A percentile compares a stretch with the other conserved stretches of the same genome.
These are phyloP conservation scores for Epichloe sp. DNA, from an alignment of 2,329 filamentous ascomycete genomes.

Conservation along the genomic window DNA sequence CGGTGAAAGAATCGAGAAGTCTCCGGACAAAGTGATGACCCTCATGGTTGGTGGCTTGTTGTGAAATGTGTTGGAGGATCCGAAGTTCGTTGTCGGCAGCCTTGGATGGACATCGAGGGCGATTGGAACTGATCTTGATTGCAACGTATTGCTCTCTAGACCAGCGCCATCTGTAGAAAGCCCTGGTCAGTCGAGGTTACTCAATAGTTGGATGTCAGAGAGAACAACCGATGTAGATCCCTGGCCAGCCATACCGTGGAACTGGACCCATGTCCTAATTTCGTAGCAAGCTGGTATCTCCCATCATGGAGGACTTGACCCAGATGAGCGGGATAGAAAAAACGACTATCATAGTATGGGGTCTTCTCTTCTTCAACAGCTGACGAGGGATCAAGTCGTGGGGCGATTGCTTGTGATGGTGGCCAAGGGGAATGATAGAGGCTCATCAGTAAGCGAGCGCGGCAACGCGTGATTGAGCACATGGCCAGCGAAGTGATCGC, in stretches of 20 bases:
- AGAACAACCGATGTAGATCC: slow-evolving; percentile 8
- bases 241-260: slow-evolving; percentile 14
- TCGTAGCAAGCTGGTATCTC: slow-evolving; percentile 11
- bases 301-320: slow-evolving; percentile 3
- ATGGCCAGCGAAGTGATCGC: too few species aligned
- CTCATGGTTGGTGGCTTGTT: slow-evolving; percentile 5
- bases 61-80: slow-evolving; percentile 8
- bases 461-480: too few species aligned
- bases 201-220: background rate
- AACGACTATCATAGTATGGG: too few species aligned
- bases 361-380: background rate
- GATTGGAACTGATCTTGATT: slow-evolving; percentile 10
- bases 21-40: slow-evolving; percentile 12
- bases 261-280: slow-evolving; percentile 10
- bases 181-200: background rate
- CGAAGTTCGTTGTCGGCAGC: slow-evolving; percentile 1
- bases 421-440: background rate
- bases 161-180: slow-evolving; percentile 11
- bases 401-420: slow-evolving; percentile 3
- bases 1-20: slow-evolving; percentile 7
- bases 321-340: too few species aligned
- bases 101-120: background rate
- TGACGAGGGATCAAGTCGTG: slow-evolving; percentile 6
- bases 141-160: slow-evolving; percentile 11
- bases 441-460: background rate